These are phyloP conservation scores for Pyricularia grisea DNA, from an alignment of 2,329 filamentous ascomycete species.

Conservation along the genomic window DNA sequence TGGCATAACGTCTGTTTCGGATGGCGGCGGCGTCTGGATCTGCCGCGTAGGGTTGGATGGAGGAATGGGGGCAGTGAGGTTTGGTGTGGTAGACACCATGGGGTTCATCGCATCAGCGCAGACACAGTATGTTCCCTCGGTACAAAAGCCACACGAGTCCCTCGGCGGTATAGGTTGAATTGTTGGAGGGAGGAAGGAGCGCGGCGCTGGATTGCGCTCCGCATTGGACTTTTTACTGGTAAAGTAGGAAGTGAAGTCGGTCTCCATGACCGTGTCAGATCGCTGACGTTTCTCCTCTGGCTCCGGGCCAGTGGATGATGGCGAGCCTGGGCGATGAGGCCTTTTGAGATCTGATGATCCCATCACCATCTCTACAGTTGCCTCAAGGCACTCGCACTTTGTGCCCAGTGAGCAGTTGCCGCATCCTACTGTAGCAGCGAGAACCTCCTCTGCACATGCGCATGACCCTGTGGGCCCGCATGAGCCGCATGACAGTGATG, in stretches of 20 bases:
- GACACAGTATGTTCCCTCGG: slow-evolving; percentile 72
- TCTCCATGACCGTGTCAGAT: slow-evolving; percentile 48
- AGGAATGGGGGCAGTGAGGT: slow-evolving; percentile 26
- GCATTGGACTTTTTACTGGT: slow-evolving; percentile 30
- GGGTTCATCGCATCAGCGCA: slow-evolving; percentile 51
- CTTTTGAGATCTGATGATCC: slow-evolving; percentile 35
- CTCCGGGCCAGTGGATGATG: slow-evolving; percentile 27
- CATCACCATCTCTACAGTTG: slow-evolving; percentile 23
- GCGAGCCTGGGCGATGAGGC: slow-evolving; percentile 29
- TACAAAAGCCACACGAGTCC: slow-evolving; percentile 75
- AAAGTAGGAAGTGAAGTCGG: slow-evolving; percentile 65
- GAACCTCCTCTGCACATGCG: slow-evolving; percentile 49
- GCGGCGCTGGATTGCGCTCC: slow-evolving; percentile 11
- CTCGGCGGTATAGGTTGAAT: slow-evolving; percentile 32
- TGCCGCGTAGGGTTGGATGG: slow-evolving; percentile 30
- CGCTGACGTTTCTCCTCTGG: slow-evolving; percentile 48
- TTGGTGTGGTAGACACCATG: slow-evolving; percentile 24
- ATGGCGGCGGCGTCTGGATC: slow-evolving; percentile 47
- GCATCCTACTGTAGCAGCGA: slow-evolving; percentile 49
- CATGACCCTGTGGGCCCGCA: slow-evolving; percentile 45
- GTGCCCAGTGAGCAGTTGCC: slow-evolving; percentile 54
- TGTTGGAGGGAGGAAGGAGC: neutral
- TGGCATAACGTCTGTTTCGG: slow-evolving; percentile 50
- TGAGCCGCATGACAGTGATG: slow-evolving; percentile 41
- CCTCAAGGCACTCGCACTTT: slow-evolving; percentile 53